phyloP scores from a whole-genome alignment of 2,329 filamentous ascomycete species.

The Aureobasidium sp. region DNA sequence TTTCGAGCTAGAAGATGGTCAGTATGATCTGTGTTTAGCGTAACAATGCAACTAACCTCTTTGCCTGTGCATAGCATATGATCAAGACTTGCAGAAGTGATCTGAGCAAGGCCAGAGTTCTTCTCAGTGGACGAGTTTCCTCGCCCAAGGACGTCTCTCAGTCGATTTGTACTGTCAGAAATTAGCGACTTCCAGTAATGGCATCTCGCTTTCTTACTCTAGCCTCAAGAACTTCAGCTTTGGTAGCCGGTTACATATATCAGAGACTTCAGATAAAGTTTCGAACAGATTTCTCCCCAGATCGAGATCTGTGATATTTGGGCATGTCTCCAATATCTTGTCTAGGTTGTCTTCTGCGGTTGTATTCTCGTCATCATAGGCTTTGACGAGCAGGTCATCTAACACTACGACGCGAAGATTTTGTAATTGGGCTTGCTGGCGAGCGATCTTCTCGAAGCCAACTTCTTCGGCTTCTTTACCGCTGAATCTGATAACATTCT shows the following conservation, averaged over 20 bases:
- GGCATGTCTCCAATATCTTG: constrained; percentile 35
- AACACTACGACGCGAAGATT: constrained; percentile 76
- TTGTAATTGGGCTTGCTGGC: constrained; percentile 66
- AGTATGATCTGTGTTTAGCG: not conserved
- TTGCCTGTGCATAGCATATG: constrained; percentile 35
- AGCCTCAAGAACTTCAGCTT: constrained; percentile 58
- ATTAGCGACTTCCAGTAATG: not conserved
- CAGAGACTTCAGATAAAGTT: constrained; percentile 54
- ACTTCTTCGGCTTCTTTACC: constrained; percentile 85
- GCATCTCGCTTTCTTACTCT: constrained; percentile 47
- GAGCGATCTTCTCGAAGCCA: constrained; percentile 86
- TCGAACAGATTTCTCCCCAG: constrained; percentile 77
- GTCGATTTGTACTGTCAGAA: constrained; percentile 60
- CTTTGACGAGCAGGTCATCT: constrained; percentile 51
- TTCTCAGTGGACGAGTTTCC: not conserved
- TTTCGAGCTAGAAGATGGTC: constrained; percentile 13
- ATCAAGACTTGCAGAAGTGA: constrained; percentile 29
- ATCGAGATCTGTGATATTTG: constrained; percentile 64
- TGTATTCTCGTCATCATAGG: constrained; percentile 13
- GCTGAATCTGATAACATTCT: constrained; percentile 57
- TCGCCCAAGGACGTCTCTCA: constrained; percentile 32
- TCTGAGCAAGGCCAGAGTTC: constrained; percentile 10
- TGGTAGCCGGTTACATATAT: constrained; percentile 64
- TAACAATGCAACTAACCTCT: constrained; percentile 17
- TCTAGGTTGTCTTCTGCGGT: not conserved